Conservation (phyloP, 306 rosid species). For the Quercus dentata region DNA sequence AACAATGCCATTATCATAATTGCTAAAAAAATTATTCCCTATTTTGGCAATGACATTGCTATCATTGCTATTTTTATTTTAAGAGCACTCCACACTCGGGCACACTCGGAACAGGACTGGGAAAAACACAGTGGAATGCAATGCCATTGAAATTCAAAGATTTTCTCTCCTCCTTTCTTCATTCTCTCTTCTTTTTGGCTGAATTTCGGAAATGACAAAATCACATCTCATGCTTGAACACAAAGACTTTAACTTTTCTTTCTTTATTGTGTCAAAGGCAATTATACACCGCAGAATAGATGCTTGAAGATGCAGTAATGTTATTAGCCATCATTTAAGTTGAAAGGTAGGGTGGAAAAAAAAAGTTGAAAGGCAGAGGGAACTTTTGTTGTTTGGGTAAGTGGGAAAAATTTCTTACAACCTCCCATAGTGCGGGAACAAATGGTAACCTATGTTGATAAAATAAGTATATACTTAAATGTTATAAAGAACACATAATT, state of each 20-base stretch:
- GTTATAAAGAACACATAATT: not conserved
- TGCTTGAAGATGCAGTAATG: conserved; percentile 28
- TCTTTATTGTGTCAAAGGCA: conserved; percentile 4
- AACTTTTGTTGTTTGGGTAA: not conserved
- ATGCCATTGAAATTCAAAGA: too few species aligned
- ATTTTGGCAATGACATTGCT: too few species aligned
- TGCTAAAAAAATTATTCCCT: too few species aligned
- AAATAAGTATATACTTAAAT: not conserved
- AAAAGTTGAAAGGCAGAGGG: conserved; percentile 19
- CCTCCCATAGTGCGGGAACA: not conserved
- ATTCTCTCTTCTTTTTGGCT: too few species aligned
- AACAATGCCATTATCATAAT: too few species aligned
- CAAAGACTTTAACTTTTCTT: conserved; percentile 2
- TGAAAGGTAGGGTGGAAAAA: conserved; percentile 3
- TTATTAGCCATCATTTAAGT: conserved; percentile 8
- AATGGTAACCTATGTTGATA: not conserved
- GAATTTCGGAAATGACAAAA: too few species aligned
- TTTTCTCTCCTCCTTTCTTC: too few species aligned
- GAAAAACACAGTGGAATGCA: too few species aligned
- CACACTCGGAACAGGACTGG: too few species aligned
- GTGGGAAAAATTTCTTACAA: not conserved
- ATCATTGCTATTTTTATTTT: too few species aligned
- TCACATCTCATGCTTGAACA: not conserved
- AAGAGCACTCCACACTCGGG: too few species aligned
- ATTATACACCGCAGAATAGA: not conserved